Conservation (phyloP, 208 protist species). For the Trypanosomatidae sp. region DNA sequence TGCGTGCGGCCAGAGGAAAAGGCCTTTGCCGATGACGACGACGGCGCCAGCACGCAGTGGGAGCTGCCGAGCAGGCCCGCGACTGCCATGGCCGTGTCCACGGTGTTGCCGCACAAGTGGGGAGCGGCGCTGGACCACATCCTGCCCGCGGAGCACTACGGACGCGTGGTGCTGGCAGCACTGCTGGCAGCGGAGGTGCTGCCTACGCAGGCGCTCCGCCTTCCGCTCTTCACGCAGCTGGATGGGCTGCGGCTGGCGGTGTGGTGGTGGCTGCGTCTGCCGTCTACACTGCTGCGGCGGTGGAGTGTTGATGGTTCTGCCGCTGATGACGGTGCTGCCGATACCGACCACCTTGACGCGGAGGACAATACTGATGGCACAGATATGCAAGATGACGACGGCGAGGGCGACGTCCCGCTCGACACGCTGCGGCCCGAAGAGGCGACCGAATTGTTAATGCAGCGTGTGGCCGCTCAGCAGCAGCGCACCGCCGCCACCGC, state of each 20-base stretch:
- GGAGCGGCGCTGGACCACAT: conserved; percentile 28
- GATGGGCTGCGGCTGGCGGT: conserved; percentile 54
- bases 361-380: conserved; percentile 2
- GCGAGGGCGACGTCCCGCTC: conserved; percentile 24
- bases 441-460: conserved; percentile 11
- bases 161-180: conserved; percentile 18
- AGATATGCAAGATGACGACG: conserved; percentile 21
- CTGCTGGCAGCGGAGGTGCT: conserved; percentile 52
- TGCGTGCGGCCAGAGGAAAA: conserved; percentile 9
- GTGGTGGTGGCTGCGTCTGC: conserved; percentile 64
- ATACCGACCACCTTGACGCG: not conserved
- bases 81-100: not conserved
- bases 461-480: conserved; percentile 9
- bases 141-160: conserved; percentile 19
- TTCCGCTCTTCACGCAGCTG: conserved; percentile 24
- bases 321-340: conserved; percentile 15
- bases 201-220: conserved; percentile 38
- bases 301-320: conserved; percentile 41
- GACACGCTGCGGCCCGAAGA: conserved; percentile 8
- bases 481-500: not conserved
- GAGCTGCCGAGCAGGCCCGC: no score
- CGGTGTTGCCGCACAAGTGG: conserved; percentile 11
- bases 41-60: no score
- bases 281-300: conserved; percentile 29
- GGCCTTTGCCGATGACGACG: not conserved